phyloP scores from a whole-genome alignment of 768 basidiomycete genomes.

The Pulveroboletus ravenelii region DNA sequence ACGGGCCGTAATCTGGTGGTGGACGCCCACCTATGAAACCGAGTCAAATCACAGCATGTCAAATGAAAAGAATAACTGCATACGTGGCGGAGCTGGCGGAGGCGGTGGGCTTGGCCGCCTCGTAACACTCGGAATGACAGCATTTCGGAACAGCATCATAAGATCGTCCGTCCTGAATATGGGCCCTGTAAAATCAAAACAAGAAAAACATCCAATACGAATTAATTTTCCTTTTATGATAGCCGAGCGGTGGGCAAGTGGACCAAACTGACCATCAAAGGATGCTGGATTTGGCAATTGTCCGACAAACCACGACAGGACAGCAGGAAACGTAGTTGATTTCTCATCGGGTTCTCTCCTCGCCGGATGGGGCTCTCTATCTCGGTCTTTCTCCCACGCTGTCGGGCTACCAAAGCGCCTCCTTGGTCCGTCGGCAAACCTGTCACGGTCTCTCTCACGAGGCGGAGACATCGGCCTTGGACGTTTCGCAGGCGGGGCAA shows the following conservation, averaged over 20 bases:
- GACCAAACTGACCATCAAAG: conserved; percentile 74
- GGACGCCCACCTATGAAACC: conserved; percentile 54
- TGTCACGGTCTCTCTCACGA: conserved; percentile 47
- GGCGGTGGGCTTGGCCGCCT: conserved; percentile 53
- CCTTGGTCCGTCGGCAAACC: conserved; percentile 35
- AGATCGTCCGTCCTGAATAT: conserved; percentile 88
- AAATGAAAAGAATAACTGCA: background rate
- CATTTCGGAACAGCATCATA: conserved; percentile 78
- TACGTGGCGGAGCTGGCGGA: conserved; percentile 46
- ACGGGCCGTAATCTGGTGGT: conserved; percentile 83
- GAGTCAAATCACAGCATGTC: conserved; percentile 5
- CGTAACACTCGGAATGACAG: conserved; percentile 66
- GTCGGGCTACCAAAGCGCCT: conserved; percentile 39
- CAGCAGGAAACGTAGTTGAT: conserved; percentile 42
- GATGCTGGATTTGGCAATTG: conserved; percentile 62
- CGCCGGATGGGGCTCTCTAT: conserved; percentile 37
- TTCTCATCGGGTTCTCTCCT: conserved; percentile 45
- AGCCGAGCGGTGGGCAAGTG: conserved; percentile 5
- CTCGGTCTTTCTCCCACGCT: conserved; percentile 43
- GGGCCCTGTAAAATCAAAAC: conserved; percentile 52
- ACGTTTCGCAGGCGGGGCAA: conserved; percentile 40
- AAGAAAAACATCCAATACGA: conserved; percentile 3
- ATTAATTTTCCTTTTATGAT: conserved; percentile 10
- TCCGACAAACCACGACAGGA: conserved; percentile 82
- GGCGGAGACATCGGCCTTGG: conserved; percentile 45